These are phyloP conservation scores for Hypoxylon sp. DNA, from an alignment of 2,329 filamentous ascomycete species.

Conservation along the genomic window DNA sequence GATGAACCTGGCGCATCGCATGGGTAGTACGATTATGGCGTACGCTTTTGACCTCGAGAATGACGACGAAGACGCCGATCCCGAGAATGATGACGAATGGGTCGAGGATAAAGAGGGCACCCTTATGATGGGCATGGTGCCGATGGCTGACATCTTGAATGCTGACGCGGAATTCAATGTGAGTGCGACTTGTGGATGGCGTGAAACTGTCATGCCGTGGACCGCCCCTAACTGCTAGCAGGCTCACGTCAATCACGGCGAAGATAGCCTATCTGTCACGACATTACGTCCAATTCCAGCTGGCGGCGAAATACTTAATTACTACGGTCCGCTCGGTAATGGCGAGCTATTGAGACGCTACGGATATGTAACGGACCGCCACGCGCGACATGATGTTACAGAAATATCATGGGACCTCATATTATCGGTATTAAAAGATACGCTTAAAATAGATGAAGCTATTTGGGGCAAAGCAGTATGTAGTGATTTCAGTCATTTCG, in stretches of 20 bases:
- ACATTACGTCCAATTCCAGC: constrained; percentile 75
- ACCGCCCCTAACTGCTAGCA: constrained; percentile 43
- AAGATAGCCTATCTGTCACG: constrained; percentile 74
- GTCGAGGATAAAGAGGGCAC: constrained; percentile 71
- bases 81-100: constrained; percentile 73
- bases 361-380: constrained; percentile 85
- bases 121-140: constrained; percentile 84
- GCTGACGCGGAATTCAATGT: constrained; percentile 90
- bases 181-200: constrained; percentile 45
- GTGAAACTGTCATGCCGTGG: not conserved
- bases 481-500: not conserved
- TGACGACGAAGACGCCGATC: constrained; percentile 63
- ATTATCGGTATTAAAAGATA: constrained; percentile 57
- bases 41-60: constrained; percentile 87
- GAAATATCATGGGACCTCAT: constrained; percentile 77
- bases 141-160: constrained; percentile 90
- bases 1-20: constrained; percentile 73
- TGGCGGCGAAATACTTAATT: constrained; percentile 86
- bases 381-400: constrained; percentile 83
- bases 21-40: constrained; percentile 92
- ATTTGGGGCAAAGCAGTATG: constrained; percentile 60
- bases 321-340: constrained; percentile 87
- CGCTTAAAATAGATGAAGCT: constrained; percentile 55
- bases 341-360: constrained; percentile 87
- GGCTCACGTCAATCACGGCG: constrained; percentile 67